These are phyloP conservation scores for Candida odintsovae DNA, from an alignment of 805 yeast species.

Conservation along the genomic window DNA sequence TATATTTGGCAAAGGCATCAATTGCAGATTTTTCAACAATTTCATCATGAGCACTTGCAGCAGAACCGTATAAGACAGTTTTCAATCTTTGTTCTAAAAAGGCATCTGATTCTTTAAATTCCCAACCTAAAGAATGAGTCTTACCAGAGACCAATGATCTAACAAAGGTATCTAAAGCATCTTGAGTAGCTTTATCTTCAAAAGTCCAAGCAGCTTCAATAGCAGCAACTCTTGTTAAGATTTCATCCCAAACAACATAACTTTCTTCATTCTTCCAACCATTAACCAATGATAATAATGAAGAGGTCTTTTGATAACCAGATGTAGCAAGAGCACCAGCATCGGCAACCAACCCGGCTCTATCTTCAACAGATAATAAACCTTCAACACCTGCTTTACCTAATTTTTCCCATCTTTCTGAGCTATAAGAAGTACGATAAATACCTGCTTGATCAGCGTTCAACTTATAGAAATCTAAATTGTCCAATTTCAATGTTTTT, in stretches of 20 bases:
- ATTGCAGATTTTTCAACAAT: slow-evolving; percentile 41
- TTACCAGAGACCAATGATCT: slow-evolving; percentile 51
- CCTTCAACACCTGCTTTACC: slow-evolving; percentile 54
- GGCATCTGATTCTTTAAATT: slow-evolving; percentile 47
- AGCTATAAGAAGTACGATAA: slow-evolving; percentile 65
- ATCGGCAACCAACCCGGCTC: slow-evolving; percentile 78
- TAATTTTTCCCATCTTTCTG: slow-evolving; percentile 63
- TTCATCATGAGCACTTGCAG: slow-evolving; percentile 46
- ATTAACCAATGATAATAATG: slow-evolving; percentile 52
- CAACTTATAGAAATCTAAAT: slow-evolving; percentile 52
- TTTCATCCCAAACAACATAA: slow-evolving; percentile 65
- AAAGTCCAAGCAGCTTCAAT: slow-evolving; percentile 51
- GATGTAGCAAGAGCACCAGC: slow-evolving; percentile 66
- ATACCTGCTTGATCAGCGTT: slow-evolving; percentile 74
- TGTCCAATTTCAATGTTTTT: slow-evolving; percentile 38
- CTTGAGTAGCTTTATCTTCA: slow-evolving; percentile 40
- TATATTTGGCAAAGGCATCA: slow-evolving; percentile 46
- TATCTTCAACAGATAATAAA: slow-evolving; percentile 65
- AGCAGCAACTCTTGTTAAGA: slow-evolving; percentile 41
- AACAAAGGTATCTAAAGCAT: slow-evolving; percentile 46
- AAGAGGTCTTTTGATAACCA: slow-evolving; percentile 60
- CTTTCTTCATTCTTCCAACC: slow-evolving; percentile 55
- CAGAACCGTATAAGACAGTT: slow-evolving; percentile 54
- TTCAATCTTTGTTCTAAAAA: slow-evolving; percentile 64
- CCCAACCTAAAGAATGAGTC: slow-evolving; percentile 58